phyloP scores from a whole-genome alignment of 805 yeast genomes.

The Pichia manshurica region DNA sequence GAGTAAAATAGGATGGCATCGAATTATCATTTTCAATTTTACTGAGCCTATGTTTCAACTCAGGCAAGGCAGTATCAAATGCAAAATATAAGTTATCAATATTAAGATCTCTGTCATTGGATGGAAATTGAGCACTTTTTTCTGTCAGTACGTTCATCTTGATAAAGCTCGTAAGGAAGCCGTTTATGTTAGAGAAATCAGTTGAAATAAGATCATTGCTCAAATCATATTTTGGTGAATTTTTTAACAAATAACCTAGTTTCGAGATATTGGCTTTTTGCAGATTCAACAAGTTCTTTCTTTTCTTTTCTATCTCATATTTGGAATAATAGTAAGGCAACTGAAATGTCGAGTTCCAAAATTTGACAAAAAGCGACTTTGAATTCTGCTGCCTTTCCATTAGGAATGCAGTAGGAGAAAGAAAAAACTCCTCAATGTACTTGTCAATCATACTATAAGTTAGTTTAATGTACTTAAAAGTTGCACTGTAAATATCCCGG shows the following conservation, averaged over 20 bases:
- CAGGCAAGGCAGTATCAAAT: constrained; percentile 1
- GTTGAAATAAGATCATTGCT: background rate
- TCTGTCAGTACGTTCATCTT: background rate
- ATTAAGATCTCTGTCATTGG: background rate
- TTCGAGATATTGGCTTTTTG: constrained; percentile 30
- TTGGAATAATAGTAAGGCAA: constrained; percentile 33
- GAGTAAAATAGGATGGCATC: constrained; percentile 13
- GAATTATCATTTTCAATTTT: background rate
- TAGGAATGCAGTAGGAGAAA: constrained; percentile 26
- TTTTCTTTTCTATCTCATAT: constrained; percentile 25
- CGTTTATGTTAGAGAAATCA: constrained; percentile 7
- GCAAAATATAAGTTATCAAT: constrained; percentile 4
- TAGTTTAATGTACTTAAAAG: background rate
- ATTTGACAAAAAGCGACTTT: constrained; percentile 17
- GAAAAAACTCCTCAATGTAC: constrained; percentile 15
- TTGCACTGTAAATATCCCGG: background rate
- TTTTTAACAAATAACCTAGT: constrained; percentile 33
- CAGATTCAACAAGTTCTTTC: constrained; percentile 18
- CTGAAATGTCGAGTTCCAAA: constrained; percentile 29
- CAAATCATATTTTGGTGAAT: constrained; percentile 27
- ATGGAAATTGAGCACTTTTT: background rate
- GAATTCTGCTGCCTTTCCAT: constrained; percentile 18
- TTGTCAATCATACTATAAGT: constrained; percentile 11
- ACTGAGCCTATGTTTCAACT: background rate
- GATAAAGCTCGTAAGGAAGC: too few relatives aligned